phyloP scores from a whole-genome alignment of 306 rosid species.

The Rosa persica region DNA sequence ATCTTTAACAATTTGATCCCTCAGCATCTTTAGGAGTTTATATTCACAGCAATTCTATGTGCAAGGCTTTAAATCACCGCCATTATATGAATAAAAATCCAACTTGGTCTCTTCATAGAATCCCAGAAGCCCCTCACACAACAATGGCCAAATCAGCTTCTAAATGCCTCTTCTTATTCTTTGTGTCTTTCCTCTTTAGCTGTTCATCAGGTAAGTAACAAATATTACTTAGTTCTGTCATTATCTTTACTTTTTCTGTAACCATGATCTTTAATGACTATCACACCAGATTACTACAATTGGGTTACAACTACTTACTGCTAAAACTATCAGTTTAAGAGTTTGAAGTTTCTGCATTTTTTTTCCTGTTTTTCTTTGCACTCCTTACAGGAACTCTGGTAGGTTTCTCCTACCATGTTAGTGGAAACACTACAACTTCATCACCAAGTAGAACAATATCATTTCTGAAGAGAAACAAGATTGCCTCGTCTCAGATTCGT shows the following conservation, averaged over 20 bases:
- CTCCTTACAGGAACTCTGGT: slow-evolving; percentile 45
- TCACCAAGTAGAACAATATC: slow-evolving; percentile 29
- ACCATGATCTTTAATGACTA: background rate
- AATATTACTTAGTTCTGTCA: background rate
- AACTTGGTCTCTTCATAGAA: slow-evolving; percentile 35
- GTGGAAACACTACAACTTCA: slow-evolving; percentile 37
- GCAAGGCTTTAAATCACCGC: slow-evolving; percentile 39
- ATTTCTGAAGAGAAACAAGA: slow-evolving; percentile 43
- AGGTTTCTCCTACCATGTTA: slow-evolving; percentile 48
- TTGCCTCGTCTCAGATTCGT: slow-evolving; percentile 45
- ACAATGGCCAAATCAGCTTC: slow-evolving; percentile 59
- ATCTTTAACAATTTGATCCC: slow-evolving; percentile 31
- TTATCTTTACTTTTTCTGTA: background rate
- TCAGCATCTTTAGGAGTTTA: slow-evolving; percentile 23
- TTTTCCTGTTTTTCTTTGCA: slow-evolving; percentile 8
- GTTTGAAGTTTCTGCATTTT: slow-evolving; percentile 10
- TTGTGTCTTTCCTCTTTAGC: slow-evolving; percentile 50
- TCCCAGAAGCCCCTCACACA: slow-evolving; percentile 24
- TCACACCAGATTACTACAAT: background rate
- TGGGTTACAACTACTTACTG: background rate
- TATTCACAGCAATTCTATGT: slow-evolving; percentile 22
- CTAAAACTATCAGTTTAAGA: background rate
- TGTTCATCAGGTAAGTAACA: slow-evolving; percentile 56
- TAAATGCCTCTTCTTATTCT: slow-evolving; percentile 40
- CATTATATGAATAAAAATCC: slow-evolving; percentile 32